Percentiles rank a stretch among this genome's conserved stretches.
Evolutionary conservation across 768 basidiomycete species (phyloP).

Genomic region (Daedaleopsis sinensis): DNA sequence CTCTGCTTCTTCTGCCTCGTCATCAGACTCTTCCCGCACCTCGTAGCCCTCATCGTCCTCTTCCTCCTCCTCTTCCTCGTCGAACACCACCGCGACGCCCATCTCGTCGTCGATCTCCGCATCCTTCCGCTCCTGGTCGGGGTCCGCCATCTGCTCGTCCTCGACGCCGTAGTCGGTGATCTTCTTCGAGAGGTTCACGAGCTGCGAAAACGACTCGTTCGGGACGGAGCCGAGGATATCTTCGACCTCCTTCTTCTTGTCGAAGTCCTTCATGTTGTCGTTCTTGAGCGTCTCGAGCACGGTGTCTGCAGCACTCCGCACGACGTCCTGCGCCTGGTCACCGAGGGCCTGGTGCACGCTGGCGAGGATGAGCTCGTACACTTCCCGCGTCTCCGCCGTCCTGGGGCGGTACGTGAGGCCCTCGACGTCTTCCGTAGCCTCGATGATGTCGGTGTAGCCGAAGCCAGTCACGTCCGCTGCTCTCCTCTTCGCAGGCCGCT

Average conservation of each 20-base stretch:
- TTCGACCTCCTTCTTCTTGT: conserved; percentile 95
- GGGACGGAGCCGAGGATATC: conserved; percentile 68
- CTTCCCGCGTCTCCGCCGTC: conserved; percentile 92
- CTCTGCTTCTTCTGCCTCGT: conserved; percentile 67
- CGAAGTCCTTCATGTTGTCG: conserved; percentile 90
- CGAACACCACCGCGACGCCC: conserved; percentile 97
- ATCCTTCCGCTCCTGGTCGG: conserved; percentile 79
- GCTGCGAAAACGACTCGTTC: conserved; percentile 78
- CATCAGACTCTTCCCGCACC: conserved; percentile 79
- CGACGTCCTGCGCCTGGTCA: conserved; percentile 94
- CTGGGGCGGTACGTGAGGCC: conserved; percentile 91
- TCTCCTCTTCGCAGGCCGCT: conserved; percentile 61
- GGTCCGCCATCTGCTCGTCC: conserved; percentile 78
- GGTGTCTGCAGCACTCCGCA: conserved; percentile 93
- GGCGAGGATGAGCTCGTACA: conserved; percentile 89
- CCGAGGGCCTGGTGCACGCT: conserved; percentile 83
- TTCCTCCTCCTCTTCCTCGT: conserved; percentile 94
- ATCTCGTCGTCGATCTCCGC: conserved; percentile 94
- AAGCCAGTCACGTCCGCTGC: conserved; percentile 63
- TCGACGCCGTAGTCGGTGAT: conserved; percentile 94
- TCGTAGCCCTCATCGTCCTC: conserved; percentile 91
- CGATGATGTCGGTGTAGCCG: conserved; percentile 90
- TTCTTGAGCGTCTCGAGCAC: conserved; percentile 88
- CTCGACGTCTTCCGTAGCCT: conserved; percentile 91
- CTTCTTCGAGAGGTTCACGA: conserved; percentile 88